A percentile compares a stretch with the other conserved stretches of the same genome.
Evolutionary conservation across 176 grass and related monocot species (phyloP).

Genomic region (Hordeum vulgare): MorexV3_pseudomolecules_assembly NC_058519.1:157540533-157541032

Average conservation of each 20-base stretch:
- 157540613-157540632: neutral
- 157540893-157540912: too few species aligned
- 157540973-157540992: neutral
- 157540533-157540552: constrained; percentile 83
- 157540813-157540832: neutral
- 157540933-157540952: neutral
- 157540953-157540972: neutral
- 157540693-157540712: neutral
- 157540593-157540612: neutral
- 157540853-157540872: neutral
- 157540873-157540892: neutral
- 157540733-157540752: constrained; percentile 10
- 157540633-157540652: constrained; percentile 11
- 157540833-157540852: neutral
- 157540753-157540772: neutral
- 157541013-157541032: neutral
- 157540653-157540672: neutral
- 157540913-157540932: neutral
- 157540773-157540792: neutral
- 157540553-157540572: constrained; percentile 61
- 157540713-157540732: neutral
- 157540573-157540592: neutral
- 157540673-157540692: constrained; percentile 1
- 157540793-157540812: neutral
- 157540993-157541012: neutral